phyloP scores from a whole-genome alignment of 495 filamentous ascomycete species.

The Patellaria atrata region DNA sequence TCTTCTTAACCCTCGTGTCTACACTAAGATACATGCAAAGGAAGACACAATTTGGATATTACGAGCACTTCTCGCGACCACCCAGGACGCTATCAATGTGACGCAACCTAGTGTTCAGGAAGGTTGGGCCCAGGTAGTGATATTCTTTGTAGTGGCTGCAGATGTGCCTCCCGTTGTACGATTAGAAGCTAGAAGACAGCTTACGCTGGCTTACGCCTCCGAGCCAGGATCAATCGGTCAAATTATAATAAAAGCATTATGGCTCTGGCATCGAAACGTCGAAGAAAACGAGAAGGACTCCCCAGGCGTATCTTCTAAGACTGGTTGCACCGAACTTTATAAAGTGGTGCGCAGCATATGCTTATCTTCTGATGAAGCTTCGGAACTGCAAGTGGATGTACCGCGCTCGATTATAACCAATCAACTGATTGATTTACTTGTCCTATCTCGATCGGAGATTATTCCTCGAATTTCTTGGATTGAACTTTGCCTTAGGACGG shows the following conservation, averaged over 20 bases:
- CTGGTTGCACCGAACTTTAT: slow-evolving; percentile 43
- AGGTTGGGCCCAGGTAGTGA: slow-evolving; percentile 68
- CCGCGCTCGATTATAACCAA: slow-evolving; percentile 20
- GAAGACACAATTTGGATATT: slow-evolving; percentile 67
- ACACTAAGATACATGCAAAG: slow-evolving; percentile 54
- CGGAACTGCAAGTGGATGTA: slow-evolving; percentile 24
- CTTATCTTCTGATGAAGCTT: slow-evolving; percentile 31
- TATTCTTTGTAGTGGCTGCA: slow-evolving; percentile 57
- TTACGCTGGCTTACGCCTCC: slow-evolving; percentile 45
- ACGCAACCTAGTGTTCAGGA: slow-evolving; percentile 19
- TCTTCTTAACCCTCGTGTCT: slow-evolving; percentile 68
- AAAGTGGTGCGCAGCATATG: slow-evolving; percentile 60
- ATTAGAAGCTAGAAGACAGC: slow-evolving; percentile 38
- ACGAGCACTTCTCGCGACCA: slow-evolving; percentile 50
- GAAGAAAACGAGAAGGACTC: slow-evolving; percentile 63
- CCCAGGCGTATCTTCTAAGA: slow-evolving; percentile 52
- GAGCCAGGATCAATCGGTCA: slow-evolving; percentile 40
- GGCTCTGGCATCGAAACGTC: slow-evolving; percentile 61
- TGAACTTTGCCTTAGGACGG: slow-evolving; percentile 59
- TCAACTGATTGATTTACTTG: slow-evolving; percentile 55
- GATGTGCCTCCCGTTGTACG: slow-evolving; percentile 41
- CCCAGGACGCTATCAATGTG: slow-evolving; percentile 24
- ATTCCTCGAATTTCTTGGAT: slow-evolving; percentile 78
- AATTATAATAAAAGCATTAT: slow-evolving; percentile 54
- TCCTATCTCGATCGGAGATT: slow-evolving; percentile 64